phyloP scores from a whole-genome alignment of 2,329 filamentous ascomycete genomes.

The Phialocephala sp. region DNA sequence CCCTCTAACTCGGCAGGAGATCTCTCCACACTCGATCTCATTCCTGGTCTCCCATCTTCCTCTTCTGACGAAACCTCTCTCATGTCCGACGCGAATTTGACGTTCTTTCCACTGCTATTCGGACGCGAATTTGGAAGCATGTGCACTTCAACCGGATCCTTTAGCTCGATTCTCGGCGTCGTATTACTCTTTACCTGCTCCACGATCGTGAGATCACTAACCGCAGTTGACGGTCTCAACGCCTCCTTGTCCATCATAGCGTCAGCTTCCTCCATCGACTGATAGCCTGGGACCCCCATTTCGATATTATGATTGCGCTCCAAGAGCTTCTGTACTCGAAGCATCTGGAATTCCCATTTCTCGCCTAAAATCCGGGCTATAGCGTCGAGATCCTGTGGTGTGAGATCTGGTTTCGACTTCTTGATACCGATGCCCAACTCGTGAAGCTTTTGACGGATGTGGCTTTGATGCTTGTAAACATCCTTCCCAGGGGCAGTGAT shows the following conservation, averaged over 20 bases:
- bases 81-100: neutral
- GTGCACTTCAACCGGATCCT: conserved; percentile 39
- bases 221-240: conserved; percentile 40
- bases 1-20: neutral
- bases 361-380: conserved; percentile 39
- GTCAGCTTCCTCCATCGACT: conserved; percentile 21
- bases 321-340: conserved; percentile 39
- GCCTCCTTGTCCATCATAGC: conserved; percentile 32
- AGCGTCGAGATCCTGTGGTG: conserved; percentile 42
- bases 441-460: conserved; percentile 40
- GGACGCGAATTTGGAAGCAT: neutral
- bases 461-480: conserved; percentile 30
- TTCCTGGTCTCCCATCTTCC: neutral
- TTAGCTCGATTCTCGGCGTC: conserved; percentile 40
- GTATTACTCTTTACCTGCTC: conserved; percentile 43
- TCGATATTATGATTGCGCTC: conserved; percentile 42
- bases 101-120: neutral
- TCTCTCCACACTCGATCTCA: neutral
- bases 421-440: conserved; percentile 37
- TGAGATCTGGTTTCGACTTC: conserved; percentile 36
- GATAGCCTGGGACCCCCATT: conserved; percentile 32
- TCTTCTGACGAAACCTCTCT: neutral
- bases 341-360: conserved; percentile 41
- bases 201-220: conserved; percentile 41
- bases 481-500: neutral